Evolutionary conservation across 257 asterid genomes (phyloP).

Genomic region (Gardenia jasminoides): DNA sequence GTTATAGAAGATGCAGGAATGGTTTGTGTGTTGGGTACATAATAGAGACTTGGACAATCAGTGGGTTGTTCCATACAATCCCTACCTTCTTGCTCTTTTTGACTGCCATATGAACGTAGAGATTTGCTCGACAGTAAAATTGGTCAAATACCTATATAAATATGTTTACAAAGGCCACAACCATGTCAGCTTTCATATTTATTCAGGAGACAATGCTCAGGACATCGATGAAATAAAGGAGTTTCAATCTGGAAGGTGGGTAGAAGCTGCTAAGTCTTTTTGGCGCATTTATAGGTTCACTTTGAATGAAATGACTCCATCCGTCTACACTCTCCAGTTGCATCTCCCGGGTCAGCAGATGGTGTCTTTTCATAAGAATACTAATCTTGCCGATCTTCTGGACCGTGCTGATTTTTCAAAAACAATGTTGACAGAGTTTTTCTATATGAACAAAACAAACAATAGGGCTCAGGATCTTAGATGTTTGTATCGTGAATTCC

Average conservation of each 20-base stretch:
- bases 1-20: not conserved
- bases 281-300: not conserved
- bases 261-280: not conserved
- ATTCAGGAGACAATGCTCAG: rapidly evolving
- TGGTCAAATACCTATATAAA: not conserved
- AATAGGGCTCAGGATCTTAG: not conserved
- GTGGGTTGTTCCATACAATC: not conserved
- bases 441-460: not conserved
- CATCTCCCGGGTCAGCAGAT: not conserved
- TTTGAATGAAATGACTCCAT: not conserved
- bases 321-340: not conserved
- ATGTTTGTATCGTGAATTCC: not conserved
- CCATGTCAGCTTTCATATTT: not conserved
- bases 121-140: not conserved
- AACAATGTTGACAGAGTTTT: not conserved
- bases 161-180: not conserved
- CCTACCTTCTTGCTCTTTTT: not conserved
- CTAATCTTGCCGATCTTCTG: not conserved
- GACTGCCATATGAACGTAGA: conserved; percentile 1
- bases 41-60: not conserved
- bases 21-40: not conserved
- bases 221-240: not conserved
- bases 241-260: not conserved
- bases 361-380: not conserved
- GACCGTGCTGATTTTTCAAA: not conserved